A percentile compares a stretch with the other conserved stretches of the same genome.
phyloP scores from a whole-genome alignment of 768 basidiomycete genomes.

The Mrakia frigida region DNA sequence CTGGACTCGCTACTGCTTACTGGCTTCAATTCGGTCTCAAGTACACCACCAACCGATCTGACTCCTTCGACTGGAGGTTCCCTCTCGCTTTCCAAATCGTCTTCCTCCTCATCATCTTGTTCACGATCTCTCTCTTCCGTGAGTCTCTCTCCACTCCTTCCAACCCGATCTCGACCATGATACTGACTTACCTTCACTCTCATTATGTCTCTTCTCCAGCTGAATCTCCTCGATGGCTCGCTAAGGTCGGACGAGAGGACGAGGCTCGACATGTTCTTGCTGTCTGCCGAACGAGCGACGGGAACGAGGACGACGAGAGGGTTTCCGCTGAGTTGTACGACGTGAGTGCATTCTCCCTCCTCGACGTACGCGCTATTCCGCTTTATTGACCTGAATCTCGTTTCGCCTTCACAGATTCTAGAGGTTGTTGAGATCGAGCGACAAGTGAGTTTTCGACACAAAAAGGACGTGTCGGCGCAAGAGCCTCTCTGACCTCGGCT shows the following conservation, averaged over 20 bases:
- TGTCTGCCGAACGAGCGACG: conserved; percentile 24
- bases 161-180: no score
- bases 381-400: not conserved
- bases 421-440: conserved; percentile 36
- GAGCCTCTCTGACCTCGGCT: not conserved
- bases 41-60: conserved; percentile 16
- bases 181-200: no score
- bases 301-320: conserved; percentile 27
- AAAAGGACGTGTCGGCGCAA: not conserved
- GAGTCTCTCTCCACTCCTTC: not conserved
- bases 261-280: conserved; percentile 31
- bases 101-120: conserved; percentile 34
- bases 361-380: not conserved
- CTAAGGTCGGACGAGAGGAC: conserved; percentile 32
- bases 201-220: not conserved
- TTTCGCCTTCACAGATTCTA: conserved; percentile 29
- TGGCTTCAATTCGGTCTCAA: conserved; percentile 5
- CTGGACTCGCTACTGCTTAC: conserved; percentile 19
- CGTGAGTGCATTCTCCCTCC: conserved; percentile 10
- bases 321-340: conserved; percentile 33
- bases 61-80: conserved; percentile 35
- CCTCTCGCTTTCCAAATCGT: conserved; percentile 38
- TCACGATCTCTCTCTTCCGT: conserved; percentile 33
- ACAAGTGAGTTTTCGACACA: not conserved
- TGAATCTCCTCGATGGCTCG: conserved; percentile 40